Evolutionary conservation across 2,329 filamentous ascomycete species (phyloP), one percentile per base, ranked within the genome.

Genomic region (Trichophyton equinum): DNA sequence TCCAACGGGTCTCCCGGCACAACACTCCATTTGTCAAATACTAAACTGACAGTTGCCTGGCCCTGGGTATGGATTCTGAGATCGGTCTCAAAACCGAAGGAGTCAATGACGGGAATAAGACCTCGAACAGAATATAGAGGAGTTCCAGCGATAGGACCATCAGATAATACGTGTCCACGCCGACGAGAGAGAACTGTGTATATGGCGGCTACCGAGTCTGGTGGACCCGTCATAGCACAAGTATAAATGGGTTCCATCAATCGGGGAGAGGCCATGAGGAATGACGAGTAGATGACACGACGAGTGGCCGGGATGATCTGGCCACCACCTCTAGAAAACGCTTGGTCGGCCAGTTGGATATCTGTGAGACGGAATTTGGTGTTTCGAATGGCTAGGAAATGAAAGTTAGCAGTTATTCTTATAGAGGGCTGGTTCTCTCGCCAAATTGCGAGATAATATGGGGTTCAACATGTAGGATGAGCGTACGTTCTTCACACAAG

Each of bases 21-120:
- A 64, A 97, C 89, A 69, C 83, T 91, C 94, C 94, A 99, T 65
- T 89, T 85, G 71, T 99, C 94, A 74, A 99, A 99, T 11, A 95
- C 90, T 40, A 99, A 81, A 68, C 86, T 91, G 59, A 97, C 85
- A 69, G 89, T 91, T 61, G 91, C 91, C 72, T 91, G 87, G 59
- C 94, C 92, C 77, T 96, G 89, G 0, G 92, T 96, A 75, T 96
- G 91, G 70, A 97, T 97, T 64, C 94, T 82, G 62, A 99, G 80
- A 77, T 99, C 94, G 13, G 94, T 97, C 78, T 99, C 94, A 74
- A 99, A 97, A 20, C 94, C 94, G 70, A 99, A 99, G 33, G 86
- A 91, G 77, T 99, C 94, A 71, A 99, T 96, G 62, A 97, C 94
- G 8, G 94, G 94, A 61, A 99, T 85, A 57, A 97, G 80, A 2